Base-by-base conservation (phyloP, 768 basidiomycete genomes). In the Pilatotrama ljubarskyi region DNA sequence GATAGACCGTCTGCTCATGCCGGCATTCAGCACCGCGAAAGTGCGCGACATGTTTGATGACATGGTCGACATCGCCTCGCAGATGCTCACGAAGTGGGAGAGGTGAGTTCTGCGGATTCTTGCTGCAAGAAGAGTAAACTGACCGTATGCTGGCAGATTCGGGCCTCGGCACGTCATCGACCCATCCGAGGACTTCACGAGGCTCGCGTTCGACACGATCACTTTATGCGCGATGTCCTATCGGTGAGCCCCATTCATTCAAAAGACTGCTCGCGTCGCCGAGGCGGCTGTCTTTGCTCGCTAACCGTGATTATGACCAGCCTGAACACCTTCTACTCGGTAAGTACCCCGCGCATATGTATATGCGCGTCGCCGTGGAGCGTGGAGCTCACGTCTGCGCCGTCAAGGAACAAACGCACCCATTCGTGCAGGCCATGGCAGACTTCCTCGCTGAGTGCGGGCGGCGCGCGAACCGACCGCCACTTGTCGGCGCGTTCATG, bases 1-100 rank as follows among this genome's bases (percentile, higher is more conserved):
- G 42, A 40, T 59, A 75, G 75, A 76, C 61, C 74, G 77, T 22
- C 68, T 79, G 57, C 70, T 79, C 18, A 72, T 75, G 68, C 77
- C 77, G 18, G 74, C 74, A 2, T 77, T 82, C 66, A 78, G 79
- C 15, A 75, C 79, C 2, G 66, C 71, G 14, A 70, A 74, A 2
- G 75, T 83, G 42, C 74, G 73, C 32, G 73, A 70, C 55, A 82
- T 83, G 81, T 77, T 80, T 62, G 74, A 75, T 26, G 77, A 77
- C 54, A 82, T 81, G 80, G 65, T 73, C 7, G 81, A 82, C 59
- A 76, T 81, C 40, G 71, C 70, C 6, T 68, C 70, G 26, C 80
- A 81, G 66, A 72, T 82, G 51, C 58, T 78, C 3, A 63, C 75
- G 22, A 80, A 80, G 62, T 80, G 78, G 76, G 76, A 77, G 62